Conservation (phyloP, 2,329 filamentous ascomycete genomes). For the Pseudocercospora cruenta region DNA sequence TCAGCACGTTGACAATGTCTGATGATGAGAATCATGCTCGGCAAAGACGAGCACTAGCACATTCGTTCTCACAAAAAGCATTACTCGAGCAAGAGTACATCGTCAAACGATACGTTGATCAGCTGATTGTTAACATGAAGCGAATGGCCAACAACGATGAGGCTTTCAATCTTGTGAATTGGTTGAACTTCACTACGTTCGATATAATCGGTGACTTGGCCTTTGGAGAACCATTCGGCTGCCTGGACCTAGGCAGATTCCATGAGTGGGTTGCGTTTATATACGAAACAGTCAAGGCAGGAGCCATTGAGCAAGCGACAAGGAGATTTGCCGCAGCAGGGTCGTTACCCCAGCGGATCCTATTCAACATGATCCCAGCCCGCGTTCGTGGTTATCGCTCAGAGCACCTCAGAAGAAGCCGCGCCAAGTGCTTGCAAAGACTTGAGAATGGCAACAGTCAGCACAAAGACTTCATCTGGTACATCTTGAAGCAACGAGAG, state of each 20-base stretch:
- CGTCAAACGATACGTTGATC: constrained; percentile 43
- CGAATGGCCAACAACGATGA: constrained; percentile 27
- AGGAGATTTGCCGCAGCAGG: constrained; percentile 20
- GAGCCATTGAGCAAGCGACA: constrained; percentile 23
- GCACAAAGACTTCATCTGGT: constrained; percentile 23
- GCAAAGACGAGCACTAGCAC: constrained; percentile 42
- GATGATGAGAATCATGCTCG: constrained; percentile 45
- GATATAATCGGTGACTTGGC: constrained; percentile 31
- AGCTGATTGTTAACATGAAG: constrained; percentile 42
- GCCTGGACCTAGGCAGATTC: constrained; percentile 36
- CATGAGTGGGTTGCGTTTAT: constrained; percentile 40
- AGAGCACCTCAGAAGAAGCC: constrained; percentile 19
- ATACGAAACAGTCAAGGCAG: constrained; percentile 34
- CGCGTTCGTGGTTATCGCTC: constrained; percentile 19
- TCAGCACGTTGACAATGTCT: constrained; percentile 35
- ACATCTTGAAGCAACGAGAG: constrained; percentile 26
- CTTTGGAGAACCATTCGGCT: constrained; percentile 34
- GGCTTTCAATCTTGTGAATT: constrained; percentile 31
- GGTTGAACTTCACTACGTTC: constrained; percentile 40
- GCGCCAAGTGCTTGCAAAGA: constrained; percentile 20
- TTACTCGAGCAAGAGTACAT: constrained; percentile 45
- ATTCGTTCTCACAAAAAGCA: constrained; percentile 48
- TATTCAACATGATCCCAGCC: constrained; percentile 19
- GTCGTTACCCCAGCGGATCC: constrained; percentile 18
- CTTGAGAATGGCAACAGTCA: constrained; percentile 18